phyloP scores from a whole-genome alignment of 345 rosid genomes.

The Eucalyptus cladocalyx region DNA sequence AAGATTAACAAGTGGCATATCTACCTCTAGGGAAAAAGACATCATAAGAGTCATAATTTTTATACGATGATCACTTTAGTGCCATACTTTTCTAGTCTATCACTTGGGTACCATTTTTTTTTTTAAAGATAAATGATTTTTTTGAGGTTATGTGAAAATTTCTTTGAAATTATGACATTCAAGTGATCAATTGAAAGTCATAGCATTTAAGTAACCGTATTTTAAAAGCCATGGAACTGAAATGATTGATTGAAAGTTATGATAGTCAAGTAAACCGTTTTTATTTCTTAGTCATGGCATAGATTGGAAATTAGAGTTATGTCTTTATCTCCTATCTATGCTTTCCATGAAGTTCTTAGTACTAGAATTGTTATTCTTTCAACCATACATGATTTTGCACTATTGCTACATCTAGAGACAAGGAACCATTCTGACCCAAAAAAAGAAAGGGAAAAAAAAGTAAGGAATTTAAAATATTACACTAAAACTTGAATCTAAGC shows the following conservation, averaged over 20 bases:
- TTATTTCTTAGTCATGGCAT: too few species aligned
- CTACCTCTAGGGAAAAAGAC: background rate
- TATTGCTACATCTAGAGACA: background rate
- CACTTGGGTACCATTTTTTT: background rate
- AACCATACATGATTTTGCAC: background rate
- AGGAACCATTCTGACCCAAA: background rate
- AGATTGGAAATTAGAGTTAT: fast-evolving
- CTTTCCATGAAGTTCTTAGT: background rate
- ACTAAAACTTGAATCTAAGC: background rate
- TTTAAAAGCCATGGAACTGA: background rate
- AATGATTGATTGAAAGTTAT: background rate
- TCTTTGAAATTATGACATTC: background rate
- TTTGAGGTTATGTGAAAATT: background rate
- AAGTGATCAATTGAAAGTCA: background rate
- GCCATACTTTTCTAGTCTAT: background rate
- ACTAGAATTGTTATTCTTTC: background rate
- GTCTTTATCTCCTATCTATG: background rate
- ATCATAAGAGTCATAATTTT: background rate
- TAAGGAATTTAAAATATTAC: background rate
- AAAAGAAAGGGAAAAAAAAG: too few species aligned
- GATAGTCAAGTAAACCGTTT: background rate
- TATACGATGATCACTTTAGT: background rate
- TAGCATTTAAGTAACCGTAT: background rate
- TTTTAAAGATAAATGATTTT: background rate
- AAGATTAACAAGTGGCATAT: background rate